These are phyloP conservation scores for Triangularia verruculosa DNA, from an alignment of 2,329 filamentous ascomycete genomes.

Conservation along the genomic window DNA sequence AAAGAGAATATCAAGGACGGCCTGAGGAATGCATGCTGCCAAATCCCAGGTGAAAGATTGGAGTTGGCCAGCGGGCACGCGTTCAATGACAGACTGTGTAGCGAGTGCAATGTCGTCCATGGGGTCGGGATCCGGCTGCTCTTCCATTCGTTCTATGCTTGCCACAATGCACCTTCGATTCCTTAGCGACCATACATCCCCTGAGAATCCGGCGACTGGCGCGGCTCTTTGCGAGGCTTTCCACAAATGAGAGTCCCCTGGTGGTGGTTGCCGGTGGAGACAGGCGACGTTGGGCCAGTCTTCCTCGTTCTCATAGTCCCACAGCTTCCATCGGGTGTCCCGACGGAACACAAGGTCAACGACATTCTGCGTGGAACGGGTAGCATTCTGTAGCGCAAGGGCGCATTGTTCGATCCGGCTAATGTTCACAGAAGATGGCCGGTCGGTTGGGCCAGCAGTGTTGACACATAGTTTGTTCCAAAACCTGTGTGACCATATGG, in stretches of 20 bases:
- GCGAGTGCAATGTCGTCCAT: background rate
- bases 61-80: background rate
- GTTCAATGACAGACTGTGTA: background rate
- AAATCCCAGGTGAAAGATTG: background rate
- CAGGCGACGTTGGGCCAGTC: background rate
- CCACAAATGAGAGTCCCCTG: background rate
- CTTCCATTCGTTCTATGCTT: background rate
- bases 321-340: background rate
- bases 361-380: background rate
- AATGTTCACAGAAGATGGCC: background rate
- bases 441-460: background rate
- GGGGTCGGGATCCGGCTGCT: background rate
- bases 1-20: background rate
- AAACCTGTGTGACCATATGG: background rate
- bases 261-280: background rate
- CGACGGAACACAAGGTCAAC: background rate
- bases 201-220: background rate
- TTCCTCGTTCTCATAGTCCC: background rate
- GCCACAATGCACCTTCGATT: background rate
- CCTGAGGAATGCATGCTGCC: background rate
- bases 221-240: background rate
- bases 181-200: background rate
- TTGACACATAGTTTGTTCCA: background rate
- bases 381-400: background rate
- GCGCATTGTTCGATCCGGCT: background rate